phyloP scores from a whole-genome alignment of 1,284 basidiomycete species.

The Coniferiporia sulphurascens region DNA sequence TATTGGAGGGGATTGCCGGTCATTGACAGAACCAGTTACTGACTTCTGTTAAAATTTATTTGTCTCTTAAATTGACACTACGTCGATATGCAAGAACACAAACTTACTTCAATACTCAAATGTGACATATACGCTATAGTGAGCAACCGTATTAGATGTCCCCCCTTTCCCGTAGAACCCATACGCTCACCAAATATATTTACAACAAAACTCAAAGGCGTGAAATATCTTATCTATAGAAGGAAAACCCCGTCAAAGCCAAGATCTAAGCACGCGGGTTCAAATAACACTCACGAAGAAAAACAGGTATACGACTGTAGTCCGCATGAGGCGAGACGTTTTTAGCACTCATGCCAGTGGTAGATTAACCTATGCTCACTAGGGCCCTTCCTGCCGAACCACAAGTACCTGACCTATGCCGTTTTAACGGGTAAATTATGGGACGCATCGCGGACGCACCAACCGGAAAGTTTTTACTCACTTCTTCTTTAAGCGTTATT shows the following conservation, averaged over 20 bases:
- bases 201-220: constrained; percentile 5
- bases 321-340: not conserved
- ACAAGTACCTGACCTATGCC: constrained; percentile 4
- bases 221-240: constrained; percentile 11
- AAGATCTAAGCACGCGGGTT: not conserved
- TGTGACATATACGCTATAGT: constrained; percentile 3
- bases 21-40: not conserved
- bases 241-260: not conserved
- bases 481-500: constrained; percentile 7
- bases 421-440: no score
- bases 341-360: no score
- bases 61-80: not conserved
- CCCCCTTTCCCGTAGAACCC: no score
- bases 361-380: not conserved
- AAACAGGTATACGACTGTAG: constrained; percentile 10
- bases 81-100: not conserved
- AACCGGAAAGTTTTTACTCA: not conserved
- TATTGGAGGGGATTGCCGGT: not conserved
- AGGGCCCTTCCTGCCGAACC: constrained; percentile 1
- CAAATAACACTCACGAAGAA: not conserved
- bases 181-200: not conserved
- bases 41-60: not conserved
- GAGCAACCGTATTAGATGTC: not conserved
- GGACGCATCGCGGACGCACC: not conserved
- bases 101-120: not conserved